A percentile compares a stretch with the other conserved stretches of the same genome.
These are phyloP conservation scores for Monilinia fructigena DNA, from an alignment of 2,329 filamentous ascomycete species.

Conservation along the genomic window DNA sequence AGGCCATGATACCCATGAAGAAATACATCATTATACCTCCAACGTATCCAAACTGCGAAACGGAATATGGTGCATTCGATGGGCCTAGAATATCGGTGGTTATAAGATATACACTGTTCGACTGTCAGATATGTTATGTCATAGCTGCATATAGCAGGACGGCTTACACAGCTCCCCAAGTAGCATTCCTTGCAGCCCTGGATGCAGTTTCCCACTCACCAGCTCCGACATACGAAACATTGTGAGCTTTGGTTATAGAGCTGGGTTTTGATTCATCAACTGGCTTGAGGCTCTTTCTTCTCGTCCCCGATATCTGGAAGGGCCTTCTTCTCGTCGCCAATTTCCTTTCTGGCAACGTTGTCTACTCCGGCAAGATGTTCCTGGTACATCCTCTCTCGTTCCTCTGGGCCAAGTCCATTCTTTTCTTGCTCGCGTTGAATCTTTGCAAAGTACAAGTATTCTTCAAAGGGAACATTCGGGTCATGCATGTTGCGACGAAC, in stretches of 20 bases:
- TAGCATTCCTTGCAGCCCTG: slow-evolving; percentile 47
- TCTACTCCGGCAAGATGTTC: slow-evolving; percentile 8
- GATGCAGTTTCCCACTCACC: slow-evolving; percentile 48
- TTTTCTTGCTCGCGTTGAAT: slow-evolving; percentile 36
- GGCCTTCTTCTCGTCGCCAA: slow-evolving; percentile 19
- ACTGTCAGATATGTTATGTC: neutral
- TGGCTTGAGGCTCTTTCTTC: neutral
- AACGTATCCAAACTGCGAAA: slow-evolving; percentile 22
- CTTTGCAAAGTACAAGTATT: slow-evolving; percentile 41
- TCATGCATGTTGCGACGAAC: slow-evolving; percentile 33
- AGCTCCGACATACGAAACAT: neutral
- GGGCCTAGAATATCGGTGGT: slow-evolving; percentile 32
- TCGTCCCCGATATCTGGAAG: neutral
- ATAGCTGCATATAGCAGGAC: neutral
- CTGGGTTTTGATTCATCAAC: slow-evolving; percentile 5
- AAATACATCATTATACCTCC: slow-evolving; percentile 27
- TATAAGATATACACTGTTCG: slow-evolving; percentile 35
- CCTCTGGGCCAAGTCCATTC: slow-evolving; percentile 25
- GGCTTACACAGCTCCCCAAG: slow-evolving; percentile 44
- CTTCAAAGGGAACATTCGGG: slow-evolving; percentile 38
- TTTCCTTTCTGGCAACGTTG: slow-evolving; percentile 18
- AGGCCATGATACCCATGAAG: slow-evolving; percentile 31
- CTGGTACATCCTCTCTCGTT: slow-evolving; percentile 31
- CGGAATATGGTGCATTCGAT: slow-evolving; percentile 17
- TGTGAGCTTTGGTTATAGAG: neutral